These are phyloP conservation scores for Salix koriyanagi DNA, from an alignment of 345 rosid genomes.

Conservation along the genomic window DNA sequence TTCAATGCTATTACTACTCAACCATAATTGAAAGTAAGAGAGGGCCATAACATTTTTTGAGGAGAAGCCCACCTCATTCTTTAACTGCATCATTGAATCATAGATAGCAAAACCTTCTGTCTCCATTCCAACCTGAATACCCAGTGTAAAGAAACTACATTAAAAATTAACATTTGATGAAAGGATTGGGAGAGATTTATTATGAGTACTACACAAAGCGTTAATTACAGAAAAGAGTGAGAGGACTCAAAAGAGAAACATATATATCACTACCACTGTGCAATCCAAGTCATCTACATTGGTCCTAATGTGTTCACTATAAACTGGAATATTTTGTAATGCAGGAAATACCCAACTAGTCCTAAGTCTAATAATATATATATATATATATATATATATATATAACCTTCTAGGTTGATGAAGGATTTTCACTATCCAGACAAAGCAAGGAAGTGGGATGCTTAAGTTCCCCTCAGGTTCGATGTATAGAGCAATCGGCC, in stretches of 20 bases:
- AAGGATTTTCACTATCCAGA: background rate
- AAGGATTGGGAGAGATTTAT: background rate
- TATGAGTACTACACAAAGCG: background rate
- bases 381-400: background rate
- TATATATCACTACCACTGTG: background rate
- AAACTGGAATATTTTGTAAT: background rate
- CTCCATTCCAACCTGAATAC: slow-evolving; percentile 76
- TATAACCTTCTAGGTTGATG: background rate
- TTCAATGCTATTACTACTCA: background rate
- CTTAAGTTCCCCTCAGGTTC: background rate
- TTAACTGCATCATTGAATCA: slow-evolving; percentile 71
- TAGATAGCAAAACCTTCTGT: slow-evolving; percentile 88
- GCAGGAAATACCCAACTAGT: background rate
- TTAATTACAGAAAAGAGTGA: background rate
- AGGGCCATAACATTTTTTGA: background rate
- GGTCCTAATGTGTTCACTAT: background rate
- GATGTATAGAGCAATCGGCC: background rate
- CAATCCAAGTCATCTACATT: background rate
- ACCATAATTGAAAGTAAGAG: background rate
- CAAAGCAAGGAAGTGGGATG: background rate
- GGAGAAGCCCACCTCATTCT: slow-evolving; percentile 47
- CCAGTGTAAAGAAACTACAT: background rate
- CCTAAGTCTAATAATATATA: background rate
- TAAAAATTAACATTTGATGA: background rate
- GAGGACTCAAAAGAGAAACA: background rate